Base-by-base conservation (phyloP, 495 filamentous ascomycete genomes). In the Zalerion maritima region DNA sequence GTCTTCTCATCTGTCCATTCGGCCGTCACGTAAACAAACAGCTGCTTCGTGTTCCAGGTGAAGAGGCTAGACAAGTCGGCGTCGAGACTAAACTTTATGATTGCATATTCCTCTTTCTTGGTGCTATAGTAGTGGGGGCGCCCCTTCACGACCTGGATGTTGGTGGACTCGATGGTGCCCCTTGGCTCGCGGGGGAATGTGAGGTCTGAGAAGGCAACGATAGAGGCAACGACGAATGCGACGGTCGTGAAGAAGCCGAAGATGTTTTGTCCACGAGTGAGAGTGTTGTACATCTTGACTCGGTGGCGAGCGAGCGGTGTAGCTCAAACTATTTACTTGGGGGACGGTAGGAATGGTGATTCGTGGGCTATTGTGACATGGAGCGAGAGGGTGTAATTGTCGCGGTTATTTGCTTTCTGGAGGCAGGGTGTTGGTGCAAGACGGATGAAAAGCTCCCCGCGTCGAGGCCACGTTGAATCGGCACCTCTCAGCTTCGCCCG, bases 21-120 rank as follows among this genome's bases (percentile, higher is more conserved):
- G 19, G 86, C 85, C 28, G 80, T 81, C 26, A 97, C 72, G 67
- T 89, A 97, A 53, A 91, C 72, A 58, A 96, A 99, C 42, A 96
- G 55, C 55, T 94, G 84, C 56, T 99, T 99, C n/a, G 89, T 99
- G 62, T 99, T 99, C 91, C 91, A 99, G 55, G 79, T 92, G 73
- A 94, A 94, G 45, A 99, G 76, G 16, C 78, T 75, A 32, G 73
- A 71, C 29, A 97, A 69, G 57, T 97, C 87, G 21, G 61, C 58
- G 38, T 93, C 76, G 13, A 96, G 71, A 42, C 87, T 80, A 66
- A 97, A 96, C 42, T 75, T 78, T 50, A 97, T 76, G 44, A 87
- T 70, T 37, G 86, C 87, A 51, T 93, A 92, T 57, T 97, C 87
- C 53, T 94, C 85, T 44, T 77, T 80, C 54, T 87, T 92, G 18